Evolutionary conservation across 495 filamentous ascomycete species (phyloP).

Genomic region (Talaromyces thailandensis): DNA sequence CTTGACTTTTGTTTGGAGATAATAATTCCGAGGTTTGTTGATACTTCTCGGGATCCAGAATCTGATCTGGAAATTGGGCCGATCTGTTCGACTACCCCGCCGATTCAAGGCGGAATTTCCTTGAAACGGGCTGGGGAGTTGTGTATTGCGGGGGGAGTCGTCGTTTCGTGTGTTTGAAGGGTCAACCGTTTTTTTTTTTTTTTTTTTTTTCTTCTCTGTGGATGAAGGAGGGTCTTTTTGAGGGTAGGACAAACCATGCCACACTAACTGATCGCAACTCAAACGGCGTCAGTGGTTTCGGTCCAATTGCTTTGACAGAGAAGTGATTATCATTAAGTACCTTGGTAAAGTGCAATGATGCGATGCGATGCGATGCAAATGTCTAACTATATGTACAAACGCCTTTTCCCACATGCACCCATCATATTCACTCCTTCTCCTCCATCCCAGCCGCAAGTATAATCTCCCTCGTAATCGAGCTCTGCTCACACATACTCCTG

Average conservation of each 20-base stretch:
- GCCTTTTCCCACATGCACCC: background rate
- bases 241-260: too few relatives aligned
- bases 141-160: background rate
- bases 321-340: background rate
- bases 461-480: constrained; percentile 4
- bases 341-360: background rate
- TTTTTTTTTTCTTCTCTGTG: too few relatives aligned
- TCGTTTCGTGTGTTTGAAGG: background rate
- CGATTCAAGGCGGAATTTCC: background rate
- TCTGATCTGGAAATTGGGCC: too few relatives aligned
- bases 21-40: background rate
- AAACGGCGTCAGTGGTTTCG: too few relatives aligned
- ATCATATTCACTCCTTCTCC: background rate
- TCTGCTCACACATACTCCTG: constrained; percentile 12
- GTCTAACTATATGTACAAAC: background rate
- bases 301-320: too few relatives aligned
- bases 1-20: background rate
- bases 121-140: background rate
- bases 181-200: too few relatives aligned
- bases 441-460: background rate
- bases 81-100: background rate
- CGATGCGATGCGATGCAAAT: background rate
- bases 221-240: background rate
- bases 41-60: background rate
- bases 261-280: too few relatives aligned